These are phyloP conservation scores for Prillingera fragicola DNA, from an alignment of 1,284 basidiomycete genomes.

Conservation along the genomic window DNA sequence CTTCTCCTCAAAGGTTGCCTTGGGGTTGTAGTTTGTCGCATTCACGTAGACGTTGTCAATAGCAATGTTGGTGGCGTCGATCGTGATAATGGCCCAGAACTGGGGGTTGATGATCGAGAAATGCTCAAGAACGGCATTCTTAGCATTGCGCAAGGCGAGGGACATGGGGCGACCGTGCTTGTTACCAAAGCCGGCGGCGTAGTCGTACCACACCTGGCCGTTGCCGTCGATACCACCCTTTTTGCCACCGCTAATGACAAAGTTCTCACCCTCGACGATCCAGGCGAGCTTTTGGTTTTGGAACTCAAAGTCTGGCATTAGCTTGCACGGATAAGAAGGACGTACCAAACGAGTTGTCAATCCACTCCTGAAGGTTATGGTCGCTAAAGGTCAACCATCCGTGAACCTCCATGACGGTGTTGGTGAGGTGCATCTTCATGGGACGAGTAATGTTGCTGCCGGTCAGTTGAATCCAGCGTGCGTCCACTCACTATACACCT, in stretches of 20 bases:
- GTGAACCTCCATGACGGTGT: conserved; percentile 54
- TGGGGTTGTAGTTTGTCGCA: conserved; percentile 57
- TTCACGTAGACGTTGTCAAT: conserved; percentile 54
- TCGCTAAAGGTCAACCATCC: conserved; percentile 57
- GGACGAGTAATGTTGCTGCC: conserved; percentile 16
- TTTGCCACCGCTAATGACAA: conserved; percentile 57
- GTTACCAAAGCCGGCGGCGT: conserved; percentile 49
- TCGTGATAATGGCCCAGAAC: conserved; percentile 62
- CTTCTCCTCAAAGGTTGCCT: conserved; percentile 22
- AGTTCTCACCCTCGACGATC: conserved; percentile 58
- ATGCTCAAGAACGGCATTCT: conserved; percentile 52
- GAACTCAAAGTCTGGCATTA: conserved; percentile 57
- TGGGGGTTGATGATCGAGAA: conserved; percentile 59
- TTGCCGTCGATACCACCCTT: conserved; percentile 62
- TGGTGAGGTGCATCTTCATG: conserved; percentile 47
- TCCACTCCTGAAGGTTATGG: conserved; percentile 58
- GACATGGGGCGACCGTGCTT: conserved; percentile 53
- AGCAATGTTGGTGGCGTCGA: conserved; percentile 53
- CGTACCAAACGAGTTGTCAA: conserved; percentile 50
- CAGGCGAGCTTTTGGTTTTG: conserved; percentile 63
- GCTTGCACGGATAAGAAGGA: too few relatives aligned
- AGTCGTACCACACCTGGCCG: conserved; percentile 56
- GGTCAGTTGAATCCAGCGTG: conserved; percentile 41
- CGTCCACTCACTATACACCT: conserved; percentile 26
- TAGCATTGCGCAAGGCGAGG: conserved; percentile 55